phyloP scores from a whole-genome alignment of 768 basidiomycete species.

The Leccinum ochraceum region DNA sequence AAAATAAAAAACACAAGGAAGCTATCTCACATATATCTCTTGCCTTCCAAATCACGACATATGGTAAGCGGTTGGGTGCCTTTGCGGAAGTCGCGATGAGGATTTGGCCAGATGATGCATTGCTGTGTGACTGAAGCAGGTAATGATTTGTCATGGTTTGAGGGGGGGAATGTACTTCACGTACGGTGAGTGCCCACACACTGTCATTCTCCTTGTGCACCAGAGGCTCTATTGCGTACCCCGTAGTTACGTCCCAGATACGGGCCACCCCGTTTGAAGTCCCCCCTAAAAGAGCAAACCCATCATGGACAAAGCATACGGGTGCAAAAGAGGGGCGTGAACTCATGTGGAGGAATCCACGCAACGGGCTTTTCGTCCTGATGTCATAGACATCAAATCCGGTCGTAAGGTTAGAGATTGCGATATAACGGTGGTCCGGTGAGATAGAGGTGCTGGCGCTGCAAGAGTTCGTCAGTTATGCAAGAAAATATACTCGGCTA shows the following conservation, averaged over 20 bases:
- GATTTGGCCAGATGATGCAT: background rate
- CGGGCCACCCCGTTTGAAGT: background rate
- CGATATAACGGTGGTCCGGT: background rate
- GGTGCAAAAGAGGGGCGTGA: background rate
- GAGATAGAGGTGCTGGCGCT: background rate
- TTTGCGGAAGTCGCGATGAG: background rate
- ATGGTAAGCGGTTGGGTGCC: background rate
- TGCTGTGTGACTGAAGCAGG: background rate
- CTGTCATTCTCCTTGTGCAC: background rate
- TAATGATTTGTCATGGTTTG: too few species aligned
- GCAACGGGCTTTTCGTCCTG: background rate
- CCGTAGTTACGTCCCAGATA: background rate
- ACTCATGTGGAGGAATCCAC: background rate
- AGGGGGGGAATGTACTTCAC: too few species aligned
- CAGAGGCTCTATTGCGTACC: background rate
- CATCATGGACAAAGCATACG: background rate
- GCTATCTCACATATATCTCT: background rate
- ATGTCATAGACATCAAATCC: background rate
- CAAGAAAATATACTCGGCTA: too few species aligned
- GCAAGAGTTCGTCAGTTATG: background rate
- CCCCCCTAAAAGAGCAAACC: background rate
- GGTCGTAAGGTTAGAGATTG: background rate
- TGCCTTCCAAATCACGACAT: background rate
- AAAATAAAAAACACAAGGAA: too few species aligned
- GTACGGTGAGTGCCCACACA: background rate